phyloP scores from a whole-genome alignment of 2,329 filamentous ascomycete species.

The Lecanicillium sp. region DNA sequence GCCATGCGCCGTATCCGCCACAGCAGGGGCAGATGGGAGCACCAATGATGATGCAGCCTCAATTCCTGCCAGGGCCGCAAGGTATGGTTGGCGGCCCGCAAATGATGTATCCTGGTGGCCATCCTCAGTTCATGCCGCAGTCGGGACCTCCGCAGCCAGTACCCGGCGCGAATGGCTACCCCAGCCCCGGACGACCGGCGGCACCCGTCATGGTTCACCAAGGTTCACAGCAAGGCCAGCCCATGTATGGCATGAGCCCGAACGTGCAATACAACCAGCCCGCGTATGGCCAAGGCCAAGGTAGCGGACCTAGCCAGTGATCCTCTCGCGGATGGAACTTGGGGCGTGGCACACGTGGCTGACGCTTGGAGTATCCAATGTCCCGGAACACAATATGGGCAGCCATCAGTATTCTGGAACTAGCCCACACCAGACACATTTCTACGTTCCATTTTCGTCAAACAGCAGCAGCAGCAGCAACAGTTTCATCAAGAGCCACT shows the following conservation, averaged over 20 bases:
- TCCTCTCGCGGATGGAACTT: background rate
- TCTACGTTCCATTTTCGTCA: conserved; percentile 41
- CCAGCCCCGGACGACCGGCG: conserved; percentile 72
- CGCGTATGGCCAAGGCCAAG: conserved; percentile 62
- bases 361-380: conserved; percentile 43
- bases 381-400: conserved; percentile 51
- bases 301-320: conserved; percentile 62
- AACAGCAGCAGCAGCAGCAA: conserved; percentile 53
- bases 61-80: conserved; percentile 69
- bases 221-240: conserved; percentile 86
- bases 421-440: conserved; percentile 58
- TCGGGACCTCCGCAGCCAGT: conserved; percentile 48
- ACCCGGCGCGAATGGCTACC: conserved; percentile 68
- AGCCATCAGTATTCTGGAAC: conserved; percentile 56
- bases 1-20: conserved; percentile 56
- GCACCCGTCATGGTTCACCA: conserved; percentile 94
- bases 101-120: conserved; percentile 72
- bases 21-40: conserved; percentile 65
- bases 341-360: background rate
- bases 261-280: conserved; percentile 69
- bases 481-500: conserved; percentile 45
- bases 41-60: conserved; percentile 76
- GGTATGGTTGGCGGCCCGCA: conserved; percentile 63
- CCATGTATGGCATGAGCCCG: conserved; percentile 68
- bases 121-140: conserved; percentile 56